Conservation (phyloP, 2,329 filamentous ascomycete species). For the Aspergillus sclerotialis region DNA sequence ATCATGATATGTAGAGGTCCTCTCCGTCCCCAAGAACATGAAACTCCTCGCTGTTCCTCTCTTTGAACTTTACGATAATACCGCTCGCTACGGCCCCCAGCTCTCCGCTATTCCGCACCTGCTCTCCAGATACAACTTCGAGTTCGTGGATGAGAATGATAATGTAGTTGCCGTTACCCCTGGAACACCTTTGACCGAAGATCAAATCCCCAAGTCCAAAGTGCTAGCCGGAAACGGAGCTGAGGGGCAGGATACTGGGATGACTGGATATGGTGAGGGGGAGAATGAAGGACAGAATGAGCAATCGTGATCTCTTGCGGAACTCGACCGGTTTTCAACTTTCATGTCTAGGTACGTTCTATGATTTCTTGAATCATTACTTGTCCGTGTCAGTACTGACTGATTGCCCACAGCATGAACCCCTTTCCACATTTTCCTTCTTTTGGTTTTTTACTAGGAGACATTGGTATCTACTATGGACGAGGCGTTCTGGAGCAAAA, state of each 20-base stretch:
- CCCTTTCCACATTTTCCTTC: too few relatives aligned
- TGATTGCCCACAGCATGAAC: too few relatives aligned
- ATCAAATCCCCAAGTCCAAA: constrained; percentile 55
- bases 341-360: constrained; percentile 5
- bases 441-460: too few relatives aligned
- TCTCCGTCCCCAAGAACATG: constrained; percentile 99
- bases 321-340: neutral
- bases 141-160: constrained; percentile 90
- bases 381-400: too few relatives aligned
- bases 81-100: constrained; percentile 86
- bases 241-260: constrained; percentile 27
- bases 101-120: constrained; percentile 94
- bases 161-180: constrained; percentile 81
- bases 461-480: too few relatives aligned
- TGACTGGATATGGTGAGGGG: constrained; percentile 24
- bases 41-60: constrained; percentile 94
- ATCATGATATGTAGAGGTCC: constrained; percentile 82
- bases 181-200: constrained; percentile 56
- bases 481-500: too few relatives aligned
- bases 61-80: constrained; percentile 98
- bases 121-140: constrained; percentile 91
- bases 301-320: too few relatives aligned
- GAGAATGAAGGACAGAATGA: constrained; percentile 15
- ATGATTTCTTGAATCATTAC: too few relatives aligned
- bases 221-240: constrained; percentile 50